Evolutionary conservation across 345 rosid genomes (phyloP).

Genomic region (Salix purpurea): DNA sequence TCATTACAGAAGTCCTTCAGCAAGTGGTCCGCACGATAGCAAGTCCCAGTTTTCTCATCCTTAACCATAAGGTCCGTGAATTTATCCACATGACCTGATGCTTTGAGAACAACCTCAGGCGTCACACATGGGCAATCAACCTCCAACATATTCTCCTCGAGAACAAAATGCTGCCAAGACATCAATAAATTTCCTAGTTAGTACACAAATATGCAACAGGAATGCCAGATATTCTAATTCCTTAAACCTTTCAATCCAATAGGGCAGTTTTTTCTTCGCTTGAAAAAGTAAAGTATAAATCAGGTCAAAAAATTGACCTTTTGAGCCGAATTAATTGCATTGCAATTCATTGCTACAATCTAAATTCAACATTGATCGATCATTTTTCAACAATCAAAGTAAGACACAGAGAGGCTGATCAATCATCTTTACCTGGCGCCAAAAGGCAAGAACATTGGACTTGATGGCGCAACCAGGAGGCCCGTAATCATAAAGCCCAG

Average conservation of each 20-base stretch:
- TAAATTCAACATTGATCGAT: background rate
- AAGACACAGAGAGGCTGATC: background rate
- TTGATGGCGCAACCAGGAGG: constrained; percentile 92
- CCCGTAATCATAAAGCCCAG: constrained; percentile 89
- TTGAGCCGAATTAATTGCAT: background rate
- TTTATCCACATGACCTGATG: constrained; percentile 96
- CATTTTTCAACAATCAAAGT: background rate
- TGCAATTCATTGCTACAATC: background rate
- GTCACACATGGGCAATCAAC: constrained; percentile 96
- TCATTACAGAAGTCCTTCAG: constrained; percentile 84
- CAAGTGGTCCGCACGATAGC: constrained; percentile 87
- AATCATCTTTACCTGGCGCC: constrained; percentile 70
- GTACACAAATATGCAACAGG: background rate
- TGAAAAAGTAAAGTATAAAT: background rate
- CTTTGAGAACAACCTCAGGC: constrained; percentile 87
- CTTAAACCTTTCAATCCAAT: background rate
- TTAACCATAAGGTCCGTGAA: constrained; percentile 97
- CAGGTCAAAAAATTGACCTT: background rate
- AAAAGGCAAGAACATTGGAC: constrained; percentile 74
- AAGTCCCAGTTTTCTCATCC: constrained; percentile 79
- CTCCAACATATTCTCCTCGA: constrained; percentile 91
- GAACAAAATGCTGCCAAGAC: constrained; percentile 77
- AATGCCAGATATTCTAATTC: background rate
- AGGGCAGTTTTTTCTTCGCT: background rate
- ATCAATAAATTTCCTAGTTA: background rate